These are phyloP conservation scores for Thozetella sp. DNA, from an alignment of 495 filamentous ascomycete genomes.

Conservation along the genomic window DNA sequence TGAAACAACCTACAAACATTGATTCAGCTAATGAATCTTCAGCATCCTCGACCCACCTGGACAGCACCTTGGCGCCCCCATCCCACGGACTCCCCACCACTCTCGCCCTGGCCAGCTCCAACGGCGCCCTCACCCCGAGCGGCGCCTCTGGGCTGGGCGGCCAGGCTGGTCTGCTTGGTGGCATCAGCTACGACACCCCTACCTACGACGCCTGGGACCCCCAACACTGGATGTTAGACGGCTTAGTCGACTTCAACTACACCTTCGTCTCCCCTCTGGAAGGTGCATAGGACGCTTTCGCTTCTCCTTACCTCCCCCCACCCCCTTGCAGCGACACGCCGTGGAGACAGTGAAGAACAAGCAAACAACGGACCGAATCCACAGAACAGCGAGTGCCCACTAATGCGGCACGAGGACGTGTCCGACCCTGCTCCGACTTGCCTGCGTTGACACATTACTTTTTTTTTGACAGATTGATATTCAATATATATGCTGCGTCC, in stretches of 20 bases:
- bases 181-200: constrained; percentile 60
- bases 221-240: constrained; percentile 88
- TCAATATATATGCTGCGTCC: no score
- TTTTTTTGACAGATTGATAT: not conserved
- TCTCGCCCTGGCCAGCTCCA: constrained; percentile 31
- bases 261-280: constrained; percentile 49
- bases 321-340: no score
- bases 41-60: constrained; percentile 63
- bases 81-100: constrained; percentile 29
- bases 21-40: constrained; percentile 77
- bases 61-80: constrained; percentile 50
- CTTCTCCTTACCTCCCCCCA: no score
- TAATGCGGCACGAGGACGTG: no score
- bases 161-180: constrained; percentile 40
- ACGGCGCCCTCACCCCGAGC: constrained; percentile 48
- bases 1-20: constrained; percentile 86
- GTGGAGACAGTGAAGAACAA: no score
- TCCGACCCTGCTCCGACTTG: no score
- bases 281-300: constrained; percentile 32
- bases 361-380: not conserved
- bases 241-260: constrained; percentile 79
- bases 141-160: constrained; percentile 40
- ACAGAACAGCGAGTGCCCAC: no score
- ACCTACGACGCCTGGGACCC: constrained; percentile 88
- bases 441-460: no score